Evolutionary conservation across 2,329 filamentous ascomycete species (phyloP), one percentile per base, ranked within the genome.

Genomic region (Rasamsonia emersonii): DNA sequence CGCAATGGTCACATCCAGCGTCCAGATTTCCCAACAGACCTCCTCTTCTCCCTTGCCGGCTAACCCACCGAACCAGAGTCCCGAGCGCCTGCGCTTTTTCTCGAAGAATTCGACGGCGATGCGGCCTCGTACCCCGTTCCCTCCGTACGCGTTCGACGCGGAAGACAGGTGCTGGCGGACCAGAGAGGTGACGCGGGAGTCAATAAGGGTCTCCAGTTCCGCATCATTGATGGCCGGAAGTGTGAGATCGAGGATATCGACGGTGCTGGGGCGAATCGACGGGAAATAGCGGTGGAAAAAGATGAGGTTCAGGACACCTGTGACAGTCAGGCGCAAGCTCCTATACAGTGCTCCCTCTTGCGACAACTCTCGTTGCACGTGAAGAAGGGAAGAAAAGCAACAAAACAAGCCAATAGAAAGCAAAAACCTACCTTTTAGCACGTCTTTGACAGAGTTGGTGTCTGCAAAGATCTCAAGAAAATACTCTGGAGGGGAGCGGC

Each of bases 231-330:
- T 82, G 50, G 84, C 83, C 31, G 91, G 88, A 17, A 96, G 75
- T 19, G 86, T 88, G 40, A 94, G 73, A 61, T 93, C 88, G 44
- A 95, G 79, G 42, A 95, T 78, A 54, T 95, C 88, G 63, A 86
- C 80, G 42, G 85, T 86, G 42, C 77, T 75, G 4, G 91, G 89
- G 24, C 75, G 69, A 47, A 95, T 74, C 37, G 85, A 79, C 36
- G 86, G 86, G 69, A 96, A 95, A 74, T 89, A 93, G 53, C 91
- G 82, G 67, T 95, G 88, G 73, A 96, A 96, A 76, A 96, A 98
- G 59, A 96, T 95, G 30, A 88, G 93, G 60, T 95, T 88, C 30
- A 96, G 74, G 56, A 95, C 83, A 42, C 83, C 89, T 93, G 50
- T 24, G 21, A 9, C 17, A 17, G n/a, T n/a, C n/a, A n/a, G n/a